Evolutionary conservation across 257 asterid species (phyloP).

Genomic region (Osmanthus fragrans): DNA sequence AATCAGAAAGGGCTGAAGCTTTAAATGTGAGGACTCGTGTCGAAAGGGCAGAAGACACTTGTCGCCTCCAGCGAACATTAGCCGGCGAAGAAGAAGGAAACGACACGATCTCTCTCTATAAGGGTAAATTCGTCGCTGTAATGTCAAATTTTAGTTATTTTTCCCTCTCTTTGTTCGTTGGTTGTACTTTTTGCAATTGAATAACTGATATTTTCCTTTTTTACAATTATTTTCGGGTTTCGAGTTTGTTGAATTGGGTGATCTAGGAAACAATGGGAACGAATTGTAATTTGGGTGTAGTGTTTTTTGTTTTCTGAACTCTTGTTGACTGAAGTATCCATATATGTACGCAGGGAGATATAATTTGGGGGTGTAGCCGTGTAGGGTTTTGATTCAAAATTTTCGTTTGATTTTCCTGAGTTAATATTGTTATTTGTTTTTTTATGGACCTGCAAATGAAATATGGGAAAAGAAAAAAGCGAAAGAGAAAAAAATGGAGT

Average conservation of each 20-base stretch:
- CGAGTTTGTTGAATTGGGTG: not conserved
- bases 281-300: conserved; percentile 6
- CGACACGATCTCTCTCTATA: conserved; percentile 64
- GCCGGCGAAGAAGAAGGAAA: conserved; percentile 68
- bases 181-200: not conserved
- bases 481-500: conserved; percentile 23
- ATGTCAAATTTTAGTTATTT: not conserved
- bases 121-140: conserved; percentile 41
- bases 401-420: not conserved
- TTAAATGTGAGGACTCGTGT: conserved; percentile 39
- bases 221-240: not conserved
- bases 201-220: not conserved
- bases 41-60: conserved; percentile 69
- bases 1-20: conserved; percentile 16
- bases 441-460: conserved; percentile 32
- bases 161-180: not conserved
- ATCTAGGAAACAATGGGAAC: not conserved
- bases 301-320: conserved; percentile 8
- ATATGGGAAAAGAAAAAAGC: conserved; percentile 24
- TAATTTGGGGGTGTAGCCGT: conserved; percentile 8
- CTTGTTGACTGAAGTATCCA: not conserved
- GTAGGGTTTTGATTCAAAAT: conserved; percentile 13
- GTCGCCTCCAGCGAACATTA: conserved; percentile 61
- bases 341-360: not conserved
- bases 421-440: not conserved